Base-by-base conservation (phyloP, 345 rosid genomes). In the Salix brachista region DNA sequence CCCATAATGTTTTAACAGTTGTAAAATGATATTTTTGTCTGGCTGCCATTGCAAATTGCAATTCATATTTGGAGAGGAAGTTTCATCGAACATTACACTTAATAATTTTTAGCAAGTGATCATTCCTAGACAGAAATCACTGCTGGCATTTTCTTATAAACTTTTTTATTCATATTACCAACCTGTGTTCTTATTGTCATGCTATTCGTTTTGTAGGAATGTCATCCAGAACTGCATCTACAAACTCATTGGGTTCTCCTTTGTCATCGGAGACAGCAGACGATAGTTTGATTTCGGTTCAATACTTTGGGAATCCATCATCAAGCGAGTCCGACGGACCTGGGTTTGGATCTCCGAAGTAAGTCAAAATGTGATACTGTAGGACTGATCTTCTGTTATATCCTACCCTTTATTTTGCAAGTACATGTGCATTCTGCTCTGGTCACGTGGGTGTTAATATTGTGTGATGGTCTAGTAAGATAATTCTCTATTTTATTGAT, bases 281-380 rank as follows among this genome's bases (percentile, higher is more conserved):
- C 42, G 81, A 72, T 41, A 85, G 78, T 80, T 83, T 89, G 70
- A 85, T 86, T 75, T 83, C 97, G 11, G 89, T 87, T 73, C 91
- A 89, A 25, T 86, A 84, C 80, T 75, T 83, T 34, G 84, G 84
- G 14, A 88, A 82, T 76, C 87, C 89, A 12, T 75, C 90, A 56
- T 78, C 89, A 9, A 88, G 84, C 54, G 73, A 75, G 69, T 81
- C 80, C 9, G 76, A 74, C 81, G 81, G 72, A 66, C 82, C 86
- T 3, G 73, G 58, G 77, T 77, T 84, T 69, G 86, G 83, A 30
- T 82, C 84, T 69, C 87, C 86, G 8, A 79, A 71, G 94, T 91
- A 91, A 46, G 88, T 65, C 32, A 16, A 10, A 42, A 19, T 21
- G 44, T 79, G 66, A 21, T 32, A 13, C n/a, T 18, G 42, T 67